A percentile compares a stretch with the other conserved stretches of the same genome.
Evolutionary conservation across 805 yeast species (phyloP).

Genomic region (Candida sakaeoensis): DNA sequence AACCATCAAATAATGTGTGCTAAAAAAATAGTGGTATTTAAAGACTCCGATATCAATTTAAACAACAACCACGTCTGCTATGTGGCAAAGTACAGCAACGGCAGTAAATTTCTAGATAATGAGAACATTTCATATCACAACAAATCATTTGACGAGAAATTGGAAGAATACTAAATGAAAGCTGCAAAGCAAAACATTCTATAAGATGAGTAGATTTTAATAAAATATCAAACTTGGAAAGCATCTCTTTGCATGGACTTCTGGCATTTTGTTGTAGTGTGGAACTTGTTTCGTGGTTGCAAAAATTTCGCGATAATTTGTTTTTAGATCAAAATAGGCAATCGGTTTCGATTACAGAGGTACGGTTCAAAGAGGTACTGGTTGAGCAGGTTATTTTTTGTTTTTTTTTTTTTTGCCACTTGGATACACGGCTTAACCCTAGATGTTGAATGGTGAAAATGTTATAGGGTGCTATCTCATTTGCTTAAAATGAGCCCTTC

Average conservation of each 20-base stretch:
- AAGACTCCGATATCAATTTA: too few species aligned
- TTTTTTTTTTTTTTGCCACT: not conserved
- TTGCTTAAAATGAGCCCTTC: too few species aligned
- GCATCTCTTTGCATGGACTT: too few species aligned
- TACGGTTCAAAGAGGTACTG: not conserved
- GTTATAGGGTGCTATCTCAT: too few species aligned
- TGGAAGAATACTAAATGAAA: not conserved
- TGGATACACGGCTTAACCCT: not conserved
- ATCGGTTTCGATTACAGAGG: not conserved
- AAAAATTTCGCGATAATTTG: not conserved
- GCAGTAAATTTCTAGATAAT: not conserved
- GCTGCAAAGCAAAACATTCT: not conserved
- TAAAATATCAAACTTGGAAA: too few species aligned
- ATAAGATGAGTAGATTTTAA: too few species aligned
- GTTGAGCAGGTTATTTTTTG: not conserved
- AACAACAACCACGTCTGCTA: too few species aligned
- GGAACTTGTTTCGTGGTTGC: too few species aligned
- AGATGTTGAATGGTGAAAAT: too few species aligned
- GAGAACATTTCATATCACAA: not conserved
- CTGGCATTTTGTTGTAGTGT: not conserved
- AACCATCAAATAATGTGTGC: not conserved
- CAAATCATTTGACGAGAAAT: not conserved
- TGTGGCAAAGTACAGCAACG: not conserved
- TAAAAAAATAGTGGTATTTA: not conserved
- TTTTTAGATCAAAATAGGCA: not conserved